A percentile compares a stretch with the other conserved stretches of the same genome.
Conservation (phyloP, 768 basidiomycete genomes). For the Pleurotus pulmonarius region DNA sequence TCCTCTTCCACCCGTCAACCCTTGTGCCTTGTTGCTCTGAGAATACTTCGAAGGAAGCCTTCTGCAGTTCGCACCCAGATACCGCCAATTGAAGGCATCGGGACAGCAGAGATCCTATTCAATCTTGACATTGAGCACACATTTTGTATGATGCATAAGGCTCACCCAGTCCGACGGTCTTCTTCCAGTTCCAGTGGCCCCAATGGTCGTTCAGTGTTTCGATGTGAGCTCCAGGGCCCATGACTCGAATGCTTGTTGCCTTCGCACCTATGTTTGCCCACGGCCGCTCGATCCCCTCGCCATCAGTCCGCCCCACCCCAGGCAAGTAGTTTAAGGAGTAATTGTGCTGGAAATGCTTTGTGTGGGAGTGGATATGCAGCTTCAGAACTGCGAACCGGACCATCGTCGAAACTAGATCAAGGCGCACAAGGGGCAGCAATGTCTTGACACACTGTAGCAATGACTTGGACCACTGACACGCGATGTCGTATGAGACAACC, state of each 20-base stretch:
- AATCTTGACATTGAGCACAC: too few relatives aligned
- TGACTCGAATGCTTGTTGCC: slow-evolving; percentile 25
- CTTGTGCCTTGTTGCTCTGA: too few relatives aligned
- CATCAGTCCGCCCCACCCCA: background rate
- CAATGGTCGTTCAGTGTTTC: slow-evolving; percentile 21
- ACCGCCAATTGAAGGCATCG: too few relatives aligned
- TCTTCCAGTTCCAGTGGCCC: background rate
- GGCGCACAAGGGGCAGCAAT: background rate
- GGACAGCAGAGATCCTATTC: too few relatives aligned
- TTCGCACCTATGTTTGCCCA: slow-evolving; percentile 14
- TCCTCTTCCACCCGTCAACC: too few relatives aligned
- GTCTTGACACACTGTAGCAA: slow-evolving; percentile 18
- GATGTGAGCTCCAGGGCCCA: slow-evolving; percentile 24
- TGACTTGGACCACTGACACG: slow-evolving; percentile 13
- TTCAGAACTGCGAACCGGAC: slow-evolving; percentile 19
- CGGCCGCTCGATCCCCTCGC: too few relatives aligned
- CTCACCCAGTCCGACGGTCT: background rate
- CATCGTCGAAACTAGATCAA: background rate
- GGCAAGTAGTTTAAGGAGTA: background rate
- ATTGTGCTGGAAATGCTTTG: slow-evolving; percentile 8
- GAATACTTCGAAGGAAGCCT: too few relatives aligned
- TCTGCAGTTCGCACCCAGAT: too few relatives aligned
- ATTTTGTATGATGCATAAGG: background rate
- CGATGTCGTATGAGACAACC: slow-evolving; percentile 14
- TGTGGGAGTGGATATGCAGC: slow-evolving; percentile 17